A percentile compares a stretch with the other conserved stretches of the same genome.
Conservation (phyloP, 768 basidiomycete species). For the Pleurotus tuber-regium region DNA sequence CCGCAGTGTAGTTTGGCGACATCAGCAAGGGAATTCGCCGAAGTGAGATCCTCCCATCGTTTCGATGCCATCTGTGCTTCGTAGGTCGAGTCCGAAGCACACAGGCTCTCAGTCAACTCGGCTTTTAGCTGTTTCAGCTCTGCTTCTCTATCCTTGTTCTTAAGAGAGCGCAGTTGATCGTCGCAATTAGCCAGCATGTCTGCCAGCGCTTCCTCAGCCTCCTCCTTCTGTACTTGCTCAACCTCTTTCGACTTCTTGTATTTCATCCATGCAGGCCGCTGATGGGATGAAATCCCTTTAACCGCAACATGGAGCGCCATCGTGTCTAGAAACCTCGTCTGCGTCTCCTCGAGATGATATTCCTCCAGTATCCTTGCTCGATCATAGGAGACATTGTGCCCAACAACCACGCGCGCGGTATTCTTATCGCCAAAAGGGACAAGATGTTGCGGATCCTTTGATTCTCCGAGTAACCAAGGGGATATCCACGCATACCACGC, state of each 20-base stretch:
- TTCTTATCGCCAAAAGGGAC: slow-evolving; percentile 66
- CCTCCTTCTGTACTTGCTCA: slow-evolving; percentile 52
- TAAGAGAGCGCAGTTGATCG: slow-evolving; percentile 46
- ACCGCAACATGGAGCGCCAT: slow-evolving; percentile 94
- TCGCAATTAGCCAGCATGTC: slow-evolving; percentile 40
- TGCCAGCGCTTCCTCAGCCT: slow-evolving; percentile 60
- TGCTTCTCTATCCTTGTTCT: slow-evolving; percentile 41
- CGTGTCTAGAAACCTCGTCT: slow-evolving; percentile 87
- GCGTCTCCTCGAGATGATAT: slow-evolving; percentile 64
- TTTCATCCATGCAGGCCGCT: slow-evolving; percentile 12
- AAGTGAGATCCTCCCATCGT: slow-evolving; percentile 92
- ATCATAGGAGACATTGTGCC: slow-evolving; percentile 96
- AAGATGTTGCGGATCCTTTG: slow-evolving; percentile 57
- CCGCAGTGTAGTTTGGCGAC: slow-evolving; percentile 90
- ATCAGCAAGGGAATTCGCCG: slow-evolving; percentile 88
- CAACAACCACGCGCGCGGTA: slow-evolving; percentile 68
- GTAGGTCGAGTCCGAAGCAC: slow-evolving; percentile 11
- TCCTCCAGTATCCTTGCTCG: slow-evolving; percentile 81
- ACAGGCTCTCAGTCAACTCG: slow-evolving; percentile 38
- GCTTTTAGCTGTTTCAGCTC: slow-evolving; percentile 34
- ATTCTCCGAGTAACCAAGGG: slow-evolving; percentile 79
- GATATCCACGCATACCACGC: slow-evolving; percentile 98
- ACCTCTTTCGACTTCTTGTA: slow-evolving; percentile 19
- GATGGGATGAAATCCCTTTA: slow-evolving; percentile 28
- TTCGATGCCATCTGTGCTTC: slow-evolving; percentile 35